Evolutionary conservation across 2,329 filamentous ascomycete species (phyloP).

Genomic region (Stagonosporopsis chrysanthemi): DNA sequence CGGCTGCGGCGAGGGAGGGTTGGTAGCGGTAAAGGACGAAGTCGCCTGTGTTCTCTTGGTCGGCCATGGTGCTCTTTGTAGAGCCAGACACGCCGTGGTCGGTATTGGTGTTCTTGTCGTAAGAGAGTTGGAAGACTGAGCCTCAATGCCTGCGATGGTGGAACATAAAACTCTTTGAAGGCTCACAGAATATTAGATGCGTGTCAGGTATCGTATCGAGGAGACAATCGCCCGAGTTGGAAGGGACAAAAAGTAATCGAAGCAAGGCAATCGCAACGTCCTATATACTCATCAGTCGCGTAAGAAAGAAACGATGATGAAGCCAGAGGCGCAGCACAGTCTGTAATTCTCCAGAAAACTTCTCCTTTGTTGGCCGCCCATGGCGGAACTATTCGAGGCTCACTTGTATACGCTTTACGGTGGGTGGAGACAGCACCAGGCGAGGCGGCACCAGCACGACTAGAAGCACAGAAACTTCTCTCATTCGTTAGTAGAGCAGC

Average conservation of each 20-base stretch:
- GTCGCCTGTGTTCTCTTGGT: slow-evolving; percentile 44
- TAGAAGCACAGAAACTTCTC: background rate
- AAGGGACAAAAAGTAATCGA: background rate
- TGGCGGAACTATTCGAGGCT: background rate
- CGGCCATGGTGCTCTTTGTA: slow-evolving; percentile 45
- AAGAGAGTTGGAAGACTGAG: background rate
- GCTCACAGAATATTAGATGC: no score
- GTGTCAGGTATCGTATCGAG: no score
- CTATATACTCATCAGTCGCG: background rate
- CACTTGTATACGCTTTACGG: slow-evolving; percentile 12
- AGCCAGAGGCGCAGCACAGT: slow-evolving; percentile 1
- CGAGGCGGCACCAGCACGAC: background rate
- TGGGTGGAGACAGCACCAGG: background rate
- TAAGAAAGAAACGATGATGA: background rate
- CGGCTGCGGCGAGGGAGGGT: slow-evolving; percentile 56
- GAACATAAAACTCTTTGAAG: no score
- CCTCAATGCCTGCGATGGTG: background rate
- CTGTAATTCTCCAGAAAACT: background rate
- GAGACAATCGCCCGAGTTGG: background rate
- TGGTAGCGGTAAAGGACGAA: slow-evolving; percentile 48
- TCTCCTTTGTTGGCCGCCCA: background rate
- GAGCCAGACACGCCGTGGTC: slow-evolving; percentile 16
- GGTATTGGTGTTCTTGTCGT: background rate
- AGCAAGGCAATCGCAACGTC: background rate
- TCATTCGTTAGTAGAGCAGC: background rate